phyloP scores from a whole-genome alignment of 2,329 filamentous ascomycete species.

The Leptographium wingfieldii region DNA sequence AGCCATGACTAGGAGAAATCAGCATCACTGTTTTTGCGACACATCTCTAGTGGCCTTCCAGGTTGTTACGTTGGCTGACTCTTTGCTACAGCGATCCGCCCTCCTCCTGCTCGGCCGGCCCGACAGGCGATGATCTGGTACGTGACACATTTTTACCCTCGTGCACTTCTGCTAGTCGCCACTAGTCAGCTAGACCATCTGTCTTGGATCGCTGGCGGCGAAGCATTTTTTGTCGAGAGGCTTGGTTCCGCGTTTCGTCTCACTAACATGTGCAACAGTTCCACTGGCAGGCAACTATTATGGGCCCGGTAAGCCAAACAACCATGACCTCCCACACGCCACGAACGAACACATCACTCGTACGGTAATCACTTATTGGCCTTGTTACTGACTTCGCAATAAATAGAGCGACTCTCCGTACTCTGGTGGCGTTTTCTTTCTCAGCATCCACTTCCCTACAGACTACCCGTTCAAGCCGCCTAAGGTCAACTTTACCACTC shows the following conservation, averaged over 20 bases:
- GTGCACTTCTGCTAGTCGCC: too few relatives aligned
- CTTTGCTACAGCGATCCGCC: conserved; percentile 66
- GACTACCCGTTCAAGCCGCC: conserved; percentile 99
- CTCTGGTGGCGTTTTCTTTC: conserved; percentile 96
- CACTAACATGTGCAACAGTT: conserved; percentile 46
- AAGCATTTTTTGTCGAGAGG: not conserved
- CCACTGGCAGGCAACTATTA: conserved; percentile 99
- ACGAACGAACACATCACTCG: not conserved
- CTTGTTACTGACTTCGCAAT: not conserved
- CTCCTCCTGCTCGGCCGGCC: conserved; percentile 95
- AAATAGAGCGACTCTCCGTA: conserved; percentile 88
- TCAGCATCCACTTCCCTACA: conserved; percentile 97
- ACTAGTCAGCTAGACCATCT: not conserved
- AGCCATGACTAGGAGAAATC: not conserved
- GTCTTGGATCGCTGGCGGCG: not conserved
- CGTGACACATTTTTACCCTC: conserved; percentile 20
- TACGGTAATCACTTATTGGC: not conserved
- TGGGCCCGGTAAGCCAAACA: conserved; percentile 76
- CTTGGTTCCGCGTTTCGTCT: not conserved
- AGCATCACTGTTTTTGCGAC: not conserved
- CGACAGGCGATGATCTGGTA: conserved; percentile 96
- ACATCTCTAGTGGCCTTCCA: not conserved
- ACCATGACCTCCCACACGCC: not conserved
- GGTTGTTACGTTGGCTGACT: conserved; percentile 14
- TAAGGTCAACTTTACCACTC: conserved; percentile 99